Conservation (phyloP, 2,329 filamentous ascomycete genomes). For the Aspergillus sp. region DNA sequence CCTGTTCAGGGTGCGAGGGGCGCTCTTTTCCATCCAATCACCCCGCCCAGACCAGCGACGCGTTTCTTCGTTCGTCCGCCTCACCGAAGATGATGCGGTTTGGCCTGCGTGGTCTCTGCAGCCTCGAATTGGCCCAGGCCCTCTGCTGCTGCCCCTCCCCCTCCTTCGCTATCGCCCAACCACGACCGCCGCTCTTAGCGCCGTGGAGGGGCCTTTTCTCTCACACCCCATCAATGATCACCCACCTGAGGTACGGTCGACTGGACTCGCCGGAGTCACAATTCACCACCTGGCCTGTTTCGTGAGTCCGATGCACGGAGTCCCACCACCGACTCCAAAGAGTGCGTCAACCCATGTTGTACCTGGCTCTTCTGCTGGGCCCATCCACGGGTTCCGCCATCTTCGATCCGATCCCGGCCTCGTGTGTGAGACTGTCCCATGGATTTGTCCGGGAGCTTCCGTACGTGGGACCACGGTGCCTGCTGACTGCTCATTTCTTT, state of each 20-base stretch:
- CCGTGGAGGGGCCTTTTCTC: conserved; percentile 7
- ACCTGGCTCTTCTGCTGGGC: conserved; percentile 8
- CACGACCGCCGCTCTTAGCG: background rate
- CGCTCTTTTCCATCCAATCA: conserved; percentile 16
- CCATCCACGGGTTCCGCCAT: conserved; percentile 3
- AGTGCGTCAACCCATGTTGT: conserved; percentile 4
- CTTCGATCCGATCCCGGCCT: conserved; percentile 20
- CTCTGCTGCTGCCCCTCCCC: conserved; percentile 11
- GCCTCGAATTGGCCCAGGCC: conserved; percentile 17
- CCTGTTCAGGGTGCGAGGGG: conserved; percentile 14
- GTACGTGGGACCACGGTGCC: conserved; percentile 5
- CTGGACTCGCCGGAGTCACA: background rate
- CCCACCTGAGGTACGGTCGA: background rate
- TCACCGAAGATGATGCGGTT: conserved; percentile 20
- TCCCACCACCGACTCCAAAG: conserved; percentile 6
- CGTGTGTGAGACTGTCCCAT: conserved; percentile 20
- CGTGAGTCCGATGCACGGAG: conserved; percentile 10
- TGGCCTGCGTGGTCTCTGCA: conserved; percentile 15
- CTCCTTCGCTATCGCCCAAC: conserved; percentile 1
- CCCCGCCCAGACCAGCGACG: background rate
- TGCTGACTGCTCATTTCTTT: background rate
- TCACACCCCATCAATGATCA: background rate
- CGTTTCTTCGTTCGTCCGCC: conserved; percentile 14
- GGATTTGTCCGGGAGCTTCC: conserved; percentile 23
- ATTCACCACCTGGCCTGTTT: conserved; percentile 1